phyloP scores from a whole-genome alignment of 257 asterid genomes.

The Solanum pinnatisectum region DNA sequence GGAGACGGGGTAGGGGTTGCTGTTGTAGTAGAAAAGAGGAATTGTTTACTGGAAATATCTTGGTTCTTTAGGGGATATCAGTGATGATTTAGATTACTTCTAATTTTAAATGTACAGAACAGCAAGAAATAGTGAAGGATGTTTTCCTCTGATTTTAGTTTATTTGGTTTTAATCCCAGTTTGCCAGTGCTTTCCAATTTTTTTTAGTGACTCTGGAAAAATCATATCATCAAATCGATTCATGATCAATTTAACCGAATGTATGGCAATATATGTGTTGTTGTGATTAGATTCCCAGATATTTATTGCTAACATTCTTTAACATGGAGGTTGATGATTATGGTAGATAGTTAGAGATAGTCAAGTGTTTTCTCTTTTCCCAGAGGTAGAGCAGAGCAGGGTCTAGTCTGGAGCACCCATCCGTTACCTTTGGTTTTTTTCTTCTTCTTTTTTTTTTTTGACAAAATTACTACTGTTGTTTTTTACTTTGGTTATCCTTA shows the following conservation, averaged over 20 bases:
- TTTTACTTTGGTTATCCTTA: background rate
- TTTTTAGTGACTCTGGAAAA: background rate
- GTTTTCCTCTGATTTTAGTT: background rate
- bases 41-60: background rate
- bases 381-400: background rate
- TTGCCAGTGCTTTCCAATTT: background rate
- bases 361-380: background rate
- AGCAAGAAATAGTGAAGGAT: background rate
- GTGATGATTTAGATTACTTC: background rate
- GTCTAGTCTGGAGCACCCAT: background rate
- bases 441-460: background rate
- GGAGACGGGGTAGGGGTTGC: background rate
- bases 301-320: background rate
- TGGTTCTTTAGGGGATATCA: background rate
- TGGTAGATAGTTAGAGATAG: background rate
- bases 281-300: background rate
- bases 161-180: background rate
- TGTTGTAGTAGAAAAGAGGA: background rate
- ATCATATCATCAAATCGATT: background rate
- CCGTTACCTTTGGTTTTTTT: background rate
- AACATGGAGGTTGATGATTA: background rate
- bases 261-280: background rate
- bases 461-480: background rate
- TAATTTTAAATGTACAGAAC: background rate
- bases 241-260: background rate